These are phyloP conservation scores for Lichtheimia corymbifera DNA, from an alignment of 371 early-diverging fungal genomes.

Conservation along the genomic window DNA sequence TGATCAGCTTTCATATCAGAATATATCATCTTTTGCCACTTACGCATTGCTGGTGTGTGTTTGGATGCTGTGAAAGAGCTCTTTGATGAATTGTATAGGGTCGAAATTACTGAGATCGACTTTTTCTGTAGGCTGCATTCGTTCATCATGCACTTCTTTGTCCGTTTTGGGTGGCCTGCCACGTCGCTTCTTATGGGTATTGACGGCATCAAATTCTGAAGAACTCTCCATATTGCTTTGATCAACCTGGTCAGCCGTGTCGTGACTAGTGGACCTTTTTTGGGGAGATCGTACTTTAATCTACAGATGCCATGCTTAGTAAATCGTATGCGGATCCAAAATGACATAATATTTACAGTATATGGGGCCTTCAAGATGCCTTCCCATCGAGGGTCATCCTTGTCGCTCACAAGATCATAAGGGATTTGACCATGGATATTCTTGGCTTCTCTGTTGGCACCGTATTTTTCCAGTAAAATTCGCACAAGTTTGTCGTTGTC, in stretches of 20 bases:
- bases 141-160: slow-evolving; percentile 26
- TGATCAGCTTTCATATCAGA: slow-evolving; percentile 2
- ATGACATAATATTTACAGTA: slow-evolving; percentile 10
- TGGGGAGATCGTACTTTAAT: not conserved
- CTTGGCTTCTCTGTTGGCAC: slow-evolving; percentile 63
- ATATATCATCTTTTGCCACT: slow-evolving; percentile 4
- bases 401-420: slow-evolving; percentile 69
- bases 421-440: slow-evolving; percentile 76
- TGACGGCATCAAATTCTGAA: too few species aligned
- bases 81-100: slow-evolving; percentile 40
- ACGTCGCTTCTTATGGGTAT: slow-evolving; percentile 31
- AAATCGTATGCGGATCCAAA: not conserved
- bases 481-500: slow-evolving; percentile 47
- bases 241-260: not conserved
- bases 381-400: slow-evolving; percentile 62
- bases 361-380: slow-evolving; percentile 34
- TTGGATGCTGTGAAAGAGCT: slow-evolving; percentile 39
- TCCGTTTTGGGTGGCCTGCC: slow-evolving; percentile 51
- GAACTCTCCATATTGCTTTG: not conserved
- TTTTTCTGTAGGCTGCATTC: slow-evolving; percentile 27
- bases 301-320: not conserved
- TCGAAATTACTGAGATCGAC: slow-evolving; percentile 40
- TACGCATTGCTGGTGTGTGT: slow-evolving; percentile 47
- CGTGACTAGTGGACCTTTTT: not conserved
- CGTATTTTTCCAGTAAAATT: slow-evolving; percentile 64